phyloP scores from a whole-genome alignment of 2,329 filamentous ascomycete species.

The Exutisphaerella laricina region DNA sequence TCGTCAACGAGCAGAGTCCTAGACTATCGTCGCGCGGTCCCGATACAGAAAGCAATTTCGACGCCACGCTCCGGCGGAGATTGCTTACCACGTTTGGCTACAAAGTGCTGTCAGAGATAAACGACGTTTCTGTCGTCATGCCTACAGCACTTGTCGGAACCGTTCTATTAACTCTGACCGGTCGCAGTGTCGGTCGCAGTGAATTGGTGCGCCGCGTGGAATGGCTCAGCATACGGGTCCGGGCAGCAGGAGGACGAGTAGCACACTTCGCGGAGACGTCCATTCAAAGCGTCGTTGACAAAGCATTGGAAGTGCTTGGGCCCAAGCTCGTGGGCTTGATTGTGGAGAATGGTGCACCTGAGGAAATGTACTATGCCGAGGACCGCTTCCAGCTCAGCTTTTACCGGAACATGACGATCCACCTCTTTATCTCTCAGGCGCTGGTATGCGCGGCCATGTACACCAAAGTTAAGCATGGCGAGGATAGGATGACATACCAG shows the following conservation, averaged over 20 bases:
- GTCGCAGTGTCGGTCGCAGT: conserved; percentile 80
- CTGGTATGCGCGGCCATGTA: conserved; percentile 89
- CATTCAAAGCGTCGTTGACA: conserved; percentile 75
- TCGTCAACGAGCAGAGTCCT: conserved; percentile 70
- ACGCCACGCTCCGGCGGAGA: conserved; percentile 53
- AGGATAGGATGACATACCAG: conserved; percentile 62
- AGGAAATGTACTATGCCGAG: conserved; percentile 90
- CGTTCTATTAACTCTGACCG: conserved; percentile 81
- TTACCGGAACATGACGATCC: conserved; percentile 99
- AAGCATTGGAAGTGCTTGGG: conserved; percentile 85
- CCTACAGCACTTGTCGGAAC: conserved; percentile 94
- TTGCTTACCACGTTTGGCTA: conserved; percentile 84
- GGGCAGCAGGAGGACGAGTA: conserved; percentile 81
- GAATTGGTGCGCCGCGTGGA: conserved; percentile 83
- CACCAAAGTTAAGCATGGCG: conserved; percentile 79
- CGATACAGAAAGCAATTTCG: conserved; percentile 36
- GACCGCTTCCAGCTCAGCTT: conserved; percentile 95
- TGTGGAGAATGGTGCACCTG: conserved; percentile 60
- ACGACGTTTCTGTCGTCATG: conserved; percentile 95
- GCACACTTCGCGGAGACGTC: conserved; percentile 84
- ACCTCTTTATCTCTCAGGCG: conserved; percentile 91
- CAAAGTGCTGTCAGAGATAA: conserved; percentile 88
- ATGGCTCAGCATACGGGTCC: conserved; percentile 79
- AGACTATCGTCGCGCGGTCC: conserved; percentile 35
- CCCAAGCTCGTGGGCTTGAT: conserved; percentile 79